Evolutionary conservation across 2,329 filamentous ascomycete genomes (phyloP), one percentile per base, ranked within the genome.

Genomic region (Sphaerostilbella broomeana): DNA sequence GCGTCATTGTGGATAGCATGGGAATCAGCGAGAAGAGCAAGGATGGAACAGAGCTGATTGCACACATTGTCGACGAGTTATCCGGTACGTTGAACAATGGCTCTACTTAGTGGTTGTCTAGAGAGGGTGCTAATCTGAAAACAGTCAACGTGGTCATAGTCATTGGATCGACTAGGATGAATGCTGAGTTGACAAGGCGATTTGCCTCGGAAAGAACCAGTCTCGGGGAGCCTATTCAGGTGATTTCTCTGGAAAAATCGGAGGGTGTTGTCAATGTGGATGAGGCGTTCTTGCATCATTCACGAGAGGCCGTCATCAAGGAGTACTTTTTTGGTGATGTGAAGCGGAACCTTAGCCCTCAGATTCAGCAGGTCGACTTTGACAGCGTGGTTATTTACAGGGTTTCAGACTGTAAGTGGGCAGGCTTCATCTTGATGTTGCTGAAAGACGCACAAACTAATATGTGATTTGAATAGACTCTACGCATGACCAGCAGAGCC

Each of bases 271-370:
- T 86, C 2, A 78, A 86, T 53, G 75, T 86, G 33, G 83, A 88
- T 47, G 76, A 81, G 25, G 58, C 65, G 0, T 94, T 86, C 59
- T 78, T 89, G 70, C 84, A 86, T 52, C 72, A 79, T 12, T 65
- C 77, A 5, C 76, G 84, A 30, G 85, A 94, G 53, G 77, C 83
- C 1, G 76, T 84, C 35, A 88, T 95, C 37, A 83, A 84, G 49
- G 83, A 89, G 51, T 98, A 98, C 62, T 98, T 98, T 67, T 98
- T 95, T 57, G 92, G 92, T 8, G 83, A 85, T 47, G 64, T 74
- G 2, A 80, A 78, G 46, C 76, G 84, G 42, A 84, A 86, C 0
- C 69, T 98, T 2, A 92, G 85, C 31, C 92, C 92, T 0, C 84
- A 89, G 52, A 94, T 87, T 6, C 86, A 94, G 53, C 83, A 84